These are phyloP conservation scores for Heimioporus sp. DNA, from an alignment of 768 basidiomycete genomes.

Conservation along the genomic window DNA sequence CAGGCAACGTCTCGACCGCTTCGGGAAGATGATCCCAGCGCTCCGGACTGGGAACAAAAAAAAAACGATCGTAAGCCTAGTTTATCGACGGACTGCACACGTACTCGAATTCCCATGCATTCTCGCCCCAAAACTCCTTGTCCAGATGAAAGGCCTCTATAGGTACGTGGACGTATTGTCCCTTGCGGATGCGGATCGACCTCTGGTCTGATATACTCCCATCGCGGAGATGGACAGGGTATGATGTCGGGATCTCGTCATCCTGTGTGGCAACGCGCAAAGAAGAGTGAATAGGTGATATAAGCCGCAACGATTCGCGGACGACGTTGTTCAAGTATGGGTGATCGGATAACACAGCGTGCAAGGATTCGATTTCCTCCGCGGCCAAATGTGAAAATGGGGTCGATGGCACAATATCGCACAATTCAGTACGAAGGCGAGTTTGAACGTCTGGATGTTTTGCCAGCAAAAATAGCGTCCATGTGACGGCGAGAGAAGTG, in stretches of 20 bases:
- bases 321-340: constrained; percentile 76
- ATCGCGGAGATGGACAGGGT: constrained; percentile 53
- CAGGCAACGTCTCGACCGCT: constrained; percentile 61
- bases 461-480: constrained; percentile 78
- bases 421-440: constrained; percentile 68
- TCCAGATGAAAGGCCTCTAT: constrained; percentile 81
- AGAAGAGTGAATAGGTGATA: constrained; percentile 80
- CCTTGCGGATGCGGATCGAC: constrained; percentile 57
- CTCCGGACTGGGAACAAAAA: constrained; percentile 54
- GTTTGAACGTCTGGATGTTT: constrained; percentile 64
- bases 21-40: constrained; percentile 80
- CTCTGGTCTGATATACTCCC: constrained; percentile 41
- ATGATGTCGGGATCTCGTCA: constrained; percentile 71
- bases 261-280: constrained; percentile 75
- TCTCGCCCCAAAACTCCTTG: constrained; percentile 73
- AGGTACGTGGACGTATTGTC: constrained; percentile 74
- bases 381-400: constrained; percentile 47
- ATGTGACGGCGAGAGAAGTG: constrained; percentile 77
- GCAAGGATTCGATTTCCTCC: constrained; percentile 66
- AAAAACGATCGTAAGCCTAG: constrained; percentile 1
- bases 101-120: constrained; percentile 81
- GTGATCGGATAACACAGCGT: constrained; percentile 53
- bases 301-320: constrained; percentile 72
- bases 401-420: constrained; percentile 40
- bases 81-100: constrained; percentile 18